Percentiles rank a stretch among this genome's conserved stretches.
phyloP scores from a whole-genome alignment of 2,329 filamentous ascomycete species.

The Pestalotiopsis sp. region DNA sequence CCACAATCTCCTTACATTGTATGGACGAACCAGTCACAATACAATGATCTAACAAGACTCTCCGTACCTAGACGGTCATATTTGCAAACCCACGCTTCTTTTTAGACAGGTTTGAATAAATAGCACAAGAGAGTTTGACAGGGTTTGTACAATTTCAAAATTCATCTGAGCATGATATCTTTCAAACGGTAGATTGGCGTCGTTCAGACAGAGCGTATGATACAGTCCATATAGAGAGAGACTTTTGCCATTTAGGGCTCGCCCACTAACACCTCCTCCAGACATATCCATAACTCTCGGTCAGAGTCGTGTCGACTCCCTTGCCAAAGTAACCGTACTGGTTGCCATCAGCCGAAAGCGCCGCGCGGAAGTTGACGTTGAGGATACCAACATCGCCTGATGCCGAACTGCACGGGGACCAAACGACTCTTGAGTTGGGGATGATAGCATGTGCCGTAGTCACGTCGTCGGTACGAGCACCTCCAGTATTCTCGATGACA shows the following conservation, averaged over 20 bases:
- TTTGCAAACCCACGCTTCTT: no score
- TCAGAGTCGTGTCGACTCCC: slow-evolving; percentile 22
- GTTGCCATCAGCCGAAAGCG: slow-evolving; percentile 29
- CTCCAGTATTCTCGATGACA: slow-evolving; percentile 25
- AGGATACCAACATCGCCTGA: slow-evolving; percentile 36
- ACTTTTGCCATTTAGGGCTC: neutral
- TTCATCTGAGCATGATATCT: no score
- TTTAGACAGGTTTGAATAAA: no score
- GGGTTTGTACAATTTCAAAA: no score
- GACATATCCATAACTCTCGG: slow-evolving; percentile 36
- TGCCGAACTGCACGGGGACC: slow-evolving; percentile 34
- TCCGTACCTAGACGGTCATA: no score
- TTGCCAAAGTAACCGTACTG: slow-evolving; percentile 36
- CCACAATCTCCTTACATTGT: no score
- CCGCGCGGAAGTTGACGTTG: slow-evolving; percentile 42
- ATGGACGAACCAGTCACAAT: no score
- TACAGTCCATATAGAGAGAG: neutral
- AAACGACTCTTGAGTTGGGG: slow-evolving; percentile 26
- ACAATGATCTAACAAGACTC: no score
- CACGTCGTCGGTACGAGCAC: slow-evolving; percentile 25
- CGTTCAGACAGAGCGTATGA: no score
- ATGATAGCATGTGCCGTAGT: slow-evolving; percentile 30
- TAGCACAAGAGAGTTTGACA: no score
- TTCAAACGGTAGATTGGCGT: no score
- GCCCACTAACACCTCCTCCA: slow-evolving; percentile 34